These are phyloP conservation scores for Phalaenopsis equestris DNA, from an alignment of 106 monocot genomes.

Conservation along the genomic window DNA sequence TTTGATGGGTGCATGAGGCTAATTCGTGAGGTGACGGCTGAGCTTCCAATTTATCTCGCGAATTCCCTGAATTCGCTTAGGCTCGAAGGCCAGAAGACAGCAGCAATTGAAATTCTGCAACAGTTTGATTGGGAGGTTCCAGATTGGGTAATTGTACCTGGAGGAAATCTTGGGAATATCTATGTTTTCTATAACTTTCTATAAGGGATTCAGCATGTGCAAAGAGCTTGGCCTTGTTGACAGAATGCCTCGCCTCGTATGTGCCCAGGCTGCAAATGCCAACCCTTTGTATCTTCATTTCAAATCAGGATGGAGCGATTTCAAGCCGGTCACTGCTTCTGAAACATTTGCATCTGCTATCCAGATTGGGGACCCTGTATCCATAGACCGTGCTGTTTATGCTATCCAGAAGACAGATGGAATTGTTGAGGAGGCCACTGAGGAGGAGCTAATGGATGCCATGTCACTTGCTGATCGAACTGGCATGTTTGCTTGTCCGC, in stretches of 20 bases:
- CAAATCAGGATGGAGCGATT: constrained; percentile 69
- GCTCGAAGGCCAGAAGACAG: constrained; percentile 93
- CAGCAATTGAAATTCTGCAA: constrained; percentile 92
- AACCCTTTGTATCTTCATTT: constrained; percentile 81
- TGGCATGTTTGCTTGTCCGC: constrained; percentile 94
- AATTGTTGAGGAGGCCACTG: constrained; percentile 92
- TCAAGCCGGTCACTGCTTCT: constrained; percentile 45
- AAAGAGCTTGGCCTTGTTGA: constrained; percentile 78
- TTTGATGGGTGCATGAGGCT: constrained; percentile 97
- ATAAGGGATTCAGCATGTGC: constrained; percentile 94
- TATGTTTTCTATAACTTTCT: constrained; percentile 97
- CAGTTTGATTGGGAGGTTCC: constrained; percentile 98
- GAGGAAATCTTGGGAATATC: constrained; percentile 92
- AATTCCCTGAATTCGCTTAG: constrained; percentile 92
- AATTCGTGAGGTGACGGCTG: constrained; percentile 85
- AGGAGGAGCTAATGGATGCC: constrained; percentile 94
- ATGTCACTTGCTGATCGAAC: constrained; percentile 74
- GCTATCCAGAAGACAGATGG: constrained; percentile 57
- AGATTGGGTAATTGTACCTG: constrained; percentile 90
- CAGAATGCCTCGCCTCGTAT: constrained; percentile 66
- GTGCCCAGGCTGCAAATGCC: constrained; percentile 91
- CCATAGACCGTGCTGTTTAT: constrained; percentile 77
- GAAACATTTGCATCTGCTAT: constrained; percentile 88
- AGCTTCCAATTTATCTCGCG: constrained; percentile 91
- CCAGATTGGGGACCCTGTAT: constrained; percentile 92